Base-by-base conservation (phyloP, 768 basidiomycete genomes). In the Tulasnella sp. region DNA sequence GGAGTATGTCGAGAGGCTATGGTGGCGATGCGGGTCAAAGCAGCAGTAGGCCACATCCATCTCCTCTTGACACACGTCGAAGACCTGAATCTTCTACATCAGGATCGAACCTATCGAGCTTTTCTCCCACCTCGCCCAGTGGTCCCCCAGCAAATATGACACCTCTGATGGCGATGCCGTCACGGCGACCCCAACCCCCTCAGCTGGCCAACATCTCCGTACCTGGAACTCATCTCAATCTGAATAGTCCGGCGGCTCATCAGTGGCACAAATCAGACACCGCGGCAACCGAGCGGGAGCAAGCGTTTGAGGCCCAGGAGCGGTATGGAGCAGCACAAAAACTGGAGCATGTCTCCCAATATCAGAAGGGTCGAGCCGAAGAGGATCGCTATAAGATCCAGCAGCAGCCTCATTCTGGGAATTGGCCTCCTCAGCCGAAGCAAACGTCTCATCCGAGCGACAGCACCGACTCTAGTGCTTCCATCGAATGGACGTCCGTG, bases 241-340 rank as follows among this genome's bases (percentile, higher is more conserved):
- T 83, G 78, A 81, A 87, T 8, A 81, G 84, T 1, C 84, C 85
- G 21, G 84, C 88, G 52, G 81, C 84, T 75, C 81, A 85, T 80
- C 81, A 83, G 38, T 82, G 82, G 24, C 89, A 89, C 81, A 82
- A 83, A 71, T 72, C 87, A 88, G 80, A 85, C 88, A 90, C 91
- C 84, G 87, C 88, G 31, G 88, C 86, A 44, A 85, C n/a, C 85
- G 68, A 86, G 88, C 39, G 90, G 91, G n/a, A n/a, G 79, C 84
- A 85, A 62, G 82, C 84, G 21, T 82, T 87, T 72, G 87, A 85
- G 78, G 82, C 84, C 34, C 83, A 86, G n/a, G 88, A 90, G 81
- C 85, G 84, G 76, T 34, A 31, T 39, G 19, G 44, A 34, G 78
- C 74, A 34, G 39, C 14, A 31, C 78, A 79, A 48, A 84, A 84